Base-by-base conservation (phyloP, 768 basidiomycete genomes). In the Boletus rubescentipes region DNA sequence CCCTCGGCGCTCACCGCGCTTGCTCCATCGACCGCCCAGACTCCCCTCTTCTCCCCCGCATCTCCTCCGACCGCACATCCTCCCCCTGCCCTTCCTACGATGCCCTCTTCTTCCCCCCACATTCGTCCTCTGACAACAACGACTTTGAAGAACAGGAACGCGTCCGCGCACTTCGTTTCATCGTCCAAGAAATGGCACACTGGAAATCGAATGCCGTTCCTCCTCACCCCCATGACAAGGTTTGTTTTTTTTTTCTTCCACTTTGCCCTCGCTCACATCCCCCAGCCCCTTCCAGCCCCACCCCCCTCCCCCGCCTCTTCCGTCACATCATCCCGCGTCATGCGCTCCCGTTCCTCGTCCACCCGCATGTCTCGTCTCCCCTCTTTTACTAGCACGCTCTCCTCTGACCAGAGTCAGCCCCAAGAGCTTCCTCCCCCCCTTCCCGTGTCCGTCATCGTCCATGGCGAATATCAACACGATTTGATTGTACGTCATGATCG, bases 131-230 rank as follows among this genome's bases (percentile, higher is more conserved):
- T 14, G 58, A 54, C 20, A 52, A 57, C 21, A 38, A 46, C 18
- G 59, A 59, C 14, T 58, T 62, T 38, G 67, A 67, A 23, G 65
- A 71, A 40, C 55, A 63, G 12, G 70, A 74, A 46, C 71, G 72
- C 37, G 54, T 68, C 39, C 73, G 73, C 9, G 60, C 73, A 0
- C 67, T 75, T 51, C 64, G 66, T 20, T 73, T 70, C 50, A 70
- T 73, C 54, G 63, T 73, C 4, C 71, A 68, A 31, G 70, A 73
- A 57, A 73, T 73, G 72, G 59, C 64, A 0, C 63, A 61, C 31
- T 70, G 60, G 57, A 63, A 65, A 18, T 54, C 63, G 2, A 48
- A 60, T 2, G 38, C 47, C 0, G 29, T 38, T 3, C 45, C 35
- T 0, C 49, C 59, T 1, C 34, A 21, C 45, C 9, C 36, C 2